These are phyloP conservation scores for Hypoxylon sp. DNA, from an alignment of 2,329 filamentous ascomycete species.

Conservation along the genomic window DNA sequence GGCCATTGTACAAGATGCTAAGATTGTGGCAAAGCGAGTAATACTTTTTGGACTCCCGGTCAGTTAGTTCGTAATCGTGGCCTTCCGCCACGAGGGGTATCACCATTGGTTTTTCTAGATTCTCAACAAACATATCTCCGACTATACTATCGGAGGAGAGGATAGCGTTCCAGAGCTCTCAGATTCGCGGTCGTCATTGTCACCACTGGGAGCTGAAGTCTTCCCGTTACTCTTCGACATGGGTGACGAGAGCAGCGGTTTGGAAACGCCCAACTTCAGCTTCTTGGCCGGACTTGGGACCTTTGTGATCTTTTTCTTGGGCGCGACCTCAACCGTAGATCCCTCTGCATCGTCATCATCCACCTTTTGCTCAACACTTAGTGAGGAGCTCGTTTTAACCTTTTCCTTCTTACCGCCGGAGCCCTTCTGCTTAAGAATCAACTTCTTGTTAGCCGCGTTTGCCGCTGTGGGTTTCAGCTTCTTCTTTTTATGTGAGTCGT, in stretches of 20 bases:
- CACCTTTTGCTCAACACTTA: constrained; percentile 65
- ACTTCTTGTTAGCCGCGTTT: constrained; percentile 67
- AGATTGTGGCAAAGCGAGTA: constrained; percentile 28
- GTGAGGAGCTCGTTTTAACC: constrained; percentile 64
- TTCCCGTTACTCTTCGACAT: constrained; percentile 65
- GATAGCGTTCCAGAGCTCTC: constrained; percentile 71
- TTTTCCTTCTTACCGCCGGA: constrained; percentile 67
- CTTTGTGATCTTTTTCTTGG: constrained; percentile 61
- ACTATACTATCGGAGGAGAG: constrained; percentile 62
- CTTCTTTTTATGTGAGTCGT: constrained; percentile 70
- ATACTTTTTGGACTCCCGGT: constrained; percentile 21
- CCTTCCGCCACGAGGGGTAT: constrained; percentile 24
- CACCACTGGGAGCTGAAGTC: constrained; percentile 49
- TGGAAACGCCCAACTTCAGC: constrained; percentile 60
- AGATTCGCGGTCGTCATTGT: constrained; percentile 64
- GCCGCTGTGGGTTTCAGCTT: constrained; percentile 64
- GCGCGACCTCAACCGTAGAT: constrained; percentile 59
- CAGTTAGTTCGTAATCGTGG: constrained; percentile 12
- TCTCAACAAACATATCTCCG: constrained; percentile 9
- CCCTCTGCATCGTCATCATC: constrained; percentile 57
- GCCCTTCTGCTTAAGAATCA: constrained; percentile 68
- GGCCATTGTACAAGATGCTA: constrained; percentile 47
- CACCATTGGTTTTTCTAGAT: constrained; percentile 14
- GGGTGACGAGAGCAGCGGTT: constrained; percentile 65
- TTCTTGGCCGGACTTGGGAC: constrained; percentile 62